A percentile compares a stretch with the other conserved stretches of the same genome.
Evolutionary conservation across 2,329 filamentous ascomycete species (phyloP).

Genomic region (Shiraia sp.): DNA sequence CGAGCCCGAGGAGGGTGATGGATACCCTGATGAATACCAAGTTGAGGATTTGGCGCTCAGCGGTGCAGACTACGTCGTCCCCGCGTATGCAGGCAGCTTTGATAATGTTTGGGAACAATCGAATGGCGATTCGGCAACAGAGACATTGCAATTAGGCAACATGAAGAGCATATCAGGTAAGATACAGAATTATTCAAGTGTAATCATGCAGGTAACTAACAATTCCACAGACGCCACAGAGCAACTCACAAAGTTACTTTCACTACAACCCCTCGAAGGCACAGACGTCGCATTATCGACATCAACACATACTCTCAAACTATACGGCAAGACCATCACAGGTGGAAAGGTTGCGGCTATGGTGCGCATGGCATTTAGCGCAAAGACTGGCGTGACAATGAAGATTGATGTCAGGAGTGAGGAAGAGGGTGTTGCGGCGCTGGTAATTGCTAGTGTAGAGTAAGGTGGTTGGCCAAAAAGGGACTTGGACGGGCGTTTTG

Average conservation of each 20-base stretch:
- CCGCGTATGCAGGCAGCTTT: conserved; percentile 92
- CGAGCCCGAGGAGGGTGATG: conserved; percentile 80
- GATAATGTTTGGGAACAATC: conserved; percentile 95
- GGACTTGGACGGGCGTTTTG: neutral
- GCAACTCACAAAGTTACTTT: conserved; percentile 81
- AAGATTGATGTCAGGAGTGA: conserved; percentile 93
- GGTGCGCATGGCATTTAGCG: conserved; percentile 90
- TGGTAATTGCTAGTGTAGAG: conserved; percentile 83
- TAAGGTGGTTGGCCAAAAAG: conserved; percentile 47
- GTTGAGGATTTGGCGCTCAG: conserved; percentile 89
- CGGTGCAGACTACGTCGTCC: conserved; percentile 91
- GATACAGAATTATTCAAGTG: conserved; percentile 29
- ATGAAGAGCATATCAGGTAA: conserved; percentile 91
- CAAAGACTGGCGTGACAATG: conserved; percentile 91
- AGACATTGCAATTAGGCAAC: conserved; percentile 84
- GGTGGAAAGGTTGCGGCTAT: conserved; percentile 87
- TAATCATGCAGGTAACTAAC: conserved; percentile 16
- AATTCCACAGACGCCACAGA: conserved; percentile 78
- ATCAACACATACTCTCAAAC: conserved; percentile 90
- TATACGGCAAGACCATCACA: conserved; percentile 91
- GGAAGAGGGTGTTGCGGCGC: conserved; percentile 84
- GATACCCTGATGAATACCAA: conserved; percentile 98
- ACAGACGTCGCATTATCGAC: conserved; percentile 87
- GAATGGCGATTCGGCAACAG: conserved; percentile 85
- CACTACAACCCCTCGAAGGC: conserved; percentile 90